Conservation (phyloP, 768 basidiomycete genomes). For the Mycena rebaudengoi region DNA sequence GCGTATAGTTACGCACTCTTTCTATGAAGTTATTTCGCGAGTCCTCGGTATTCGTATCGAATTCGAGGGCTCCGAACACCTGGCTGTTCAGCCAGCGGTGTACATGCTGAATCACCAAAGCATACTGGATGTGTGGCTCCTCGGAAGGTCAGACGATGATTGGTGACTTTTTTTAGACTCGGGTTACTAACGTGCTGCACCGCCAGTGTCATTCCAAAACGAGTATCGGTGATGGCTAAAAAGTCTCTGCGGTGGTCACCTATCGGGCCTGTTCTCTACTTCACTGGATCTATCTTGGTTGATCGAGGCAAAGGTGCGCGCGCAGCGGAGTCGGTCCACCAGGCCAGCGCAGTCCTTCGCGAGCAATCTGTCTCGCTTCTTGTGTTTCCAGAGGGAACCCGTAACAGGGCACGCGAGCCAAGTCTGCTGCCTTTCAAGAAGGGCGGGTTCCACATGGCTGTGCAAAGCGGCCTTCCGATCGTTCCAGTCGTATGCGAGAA, state of each 20-base stretch:
- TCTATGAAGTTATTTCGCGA: not conserved
- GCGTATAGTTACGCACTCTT: not conserved
- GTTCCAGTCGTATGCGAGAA: conserved; percentile 80
- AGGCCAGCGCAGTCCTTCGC: conserved; percentile 71
- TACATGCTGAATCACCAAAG: conserved; percentile 21
- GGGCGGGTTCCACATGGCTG: conserved; percentile 81
- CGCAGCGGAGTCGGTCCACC: conserved; percentile 64
- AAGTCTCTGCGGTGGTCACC: conserved; percentile 73
- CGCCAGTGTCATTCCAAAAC: conserved; percentile 64
- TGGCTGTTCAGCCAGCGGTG: conserved; percentile 12
- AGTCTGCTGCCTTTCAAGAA: conserved; percentile 80
- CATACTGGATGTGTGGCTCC: conserved; percentile 17
- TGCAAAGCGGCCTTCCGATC: conserved; percentile 78
- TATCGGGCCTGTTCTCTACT: conserved; percentile 71
- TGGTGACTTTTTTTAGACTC: not conserved
- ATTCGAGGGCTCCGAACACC: conserved; percentile 12
- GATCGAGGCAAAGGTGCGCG: conserved; percentile 66
- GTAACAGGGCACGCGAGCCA: conserved; percentile 48
- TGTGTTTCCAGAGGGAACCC: conserved; percentile 83
- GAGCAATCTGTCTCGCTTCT: conserved; percentile 64
- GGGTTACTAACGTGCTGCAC: not conserved
- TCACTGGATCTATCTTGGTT: conserved; percentile 74
- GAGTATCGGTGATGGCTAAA: conserved; percentile 78
- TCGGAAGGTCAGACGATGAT: conserved; percentile 3
- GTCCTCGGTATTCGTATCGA: conserved; percentile 7